Conservation (phyloP, 2,329 filamentous ascomycete genomes). For the Colletotrichum tofieldiae region DNA sequence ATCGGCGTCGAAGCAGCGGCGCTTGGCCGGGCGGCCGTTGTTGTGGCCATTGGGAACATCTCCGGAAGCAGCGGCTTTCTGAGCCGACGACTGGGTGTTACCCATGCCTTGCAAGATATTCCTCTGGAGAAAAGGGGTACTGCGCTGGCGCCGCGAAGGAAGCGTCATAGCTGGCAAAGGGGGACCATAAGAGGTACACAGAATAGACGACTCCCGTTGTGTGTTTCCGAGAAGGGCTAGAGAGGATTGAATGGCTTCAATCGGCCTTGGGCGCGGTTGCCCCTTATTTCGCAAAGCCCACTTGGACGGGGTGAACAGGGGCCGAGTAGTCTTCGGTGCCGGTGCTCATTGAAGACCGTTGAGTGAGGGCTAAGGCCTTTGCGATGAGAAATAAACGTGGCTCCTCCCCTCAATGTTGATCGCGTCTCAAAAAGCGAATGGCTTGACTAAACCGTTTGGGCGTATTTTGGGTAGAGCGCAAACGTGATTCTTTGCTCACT, state of each 20-base stretch:
- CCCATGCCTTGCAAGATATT: conserved; percentile 65
- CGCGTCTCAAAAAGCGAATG: conserved; percentile 8
- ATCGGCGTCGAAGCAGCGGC: conserved; percentile 60
- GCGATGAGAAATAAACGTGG: conserved; percentile 8
- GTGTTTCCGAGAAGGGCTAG: conserved; percentile 24
- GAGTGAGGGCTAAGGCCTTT: not conserved
- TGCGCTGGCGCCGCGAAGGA: conserved; percentile 63
- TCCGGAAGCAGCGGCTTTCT: conserved; percentile 52
- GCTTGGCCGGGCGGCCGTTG: conserved; percentile 62
- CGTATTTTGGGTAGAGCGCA: conserved; percentile 11
- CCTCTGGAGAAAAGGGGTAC: conserved; percentile 69
- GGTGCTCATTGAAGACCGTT: conserved; percentile 27
- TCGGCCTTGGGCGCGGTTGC: conserved; percentile 12
- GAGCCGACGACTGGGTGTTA: conserved; percentile 58
- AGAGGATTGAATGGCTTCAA: conserved; percentile 22
- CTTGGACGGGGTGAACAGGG: conserved; percentile 31
- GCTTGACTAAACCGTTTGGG: not conserved
- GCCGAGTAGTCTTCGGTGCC: conserved; percentile 12
- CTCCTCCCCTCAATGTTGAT: not conserved
- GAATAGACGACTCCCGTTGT: conserved; percentile 27
- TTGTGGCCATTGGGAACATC: conserved; percentile 56
- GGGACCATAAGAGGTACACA: conserved; percentile 45
- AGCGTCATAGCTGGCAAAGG: conserved; percentile 64
- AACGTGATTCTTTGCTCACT: conserved; percentile 1
- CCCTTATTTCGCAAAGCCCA: conserved; percentile 37